A percentile compares a stretch with the other conserved stretches of the same genome.
Conservation (phyloP, 139 green algal genomes). For the Tetradesmus obliquus region DNA sequence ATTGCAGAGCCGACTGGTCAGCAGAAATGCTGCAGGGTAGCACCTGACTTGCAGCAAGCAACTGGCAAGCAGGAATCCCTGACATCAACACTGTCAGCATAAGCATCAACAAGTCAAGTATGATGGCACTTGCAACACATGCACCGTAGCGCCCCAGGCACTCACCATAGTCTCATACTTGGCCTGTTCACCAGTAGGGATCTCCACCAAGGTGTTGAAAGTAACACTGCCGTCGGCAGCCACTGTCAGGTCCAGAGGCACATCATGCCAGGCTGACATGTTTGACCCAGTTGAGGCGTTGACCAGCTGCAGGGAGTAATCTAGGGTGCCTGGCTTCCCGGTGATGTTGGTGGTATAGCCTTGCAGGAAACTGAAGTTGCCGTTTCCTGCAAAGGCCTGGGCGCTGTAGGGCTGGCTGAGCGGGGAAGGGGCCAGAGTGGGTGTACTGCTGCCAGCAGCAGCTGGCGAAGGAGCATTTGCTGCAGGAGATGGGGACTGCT, state of each 20-base stretch:
- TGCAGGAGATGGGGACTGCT: neutral
- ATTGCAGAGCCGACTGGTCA: no score
- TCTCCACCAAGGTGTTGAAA: conserved; percentile 20
- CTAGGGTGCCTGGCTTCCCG: neutral
- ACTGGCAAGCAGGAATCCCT: neutral
- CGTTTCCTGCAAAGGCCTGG: neutral
- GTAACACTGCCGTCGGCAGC: neutral
- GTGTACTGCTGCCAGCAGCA: neutral
- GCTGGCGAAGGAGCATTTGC: neutral
- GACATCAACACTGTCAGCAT: neutral
- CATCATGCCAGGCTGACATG: conserved; percentile 26
- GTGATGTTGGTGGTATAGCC: conserved; percentile 5
- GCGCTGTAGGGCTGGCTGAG: neutral
- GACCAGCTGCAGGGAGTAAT: conserved; percentile 15
- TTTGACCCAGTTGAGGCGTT: neutral
- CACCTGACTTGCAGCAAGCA: no score
- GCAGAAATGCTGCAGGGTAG: no score
- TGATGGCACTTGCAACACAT: neutral
- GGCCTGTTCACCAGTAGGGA: conserved; percentile 22
- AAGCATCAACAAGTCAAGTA: neutral
- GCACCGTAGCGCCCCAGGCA: no score
- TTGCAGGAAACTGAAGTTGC: conserved; percentile 6
- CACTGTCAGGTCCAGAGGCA: conserved; percentile 2
- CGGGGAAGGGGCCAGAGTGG: neutral
- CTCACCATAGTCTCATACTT: conserved; percentile 38